Conservation (phyloP, 108 stramenopile genomes). For the Cylindrotheca closterium region DNA sequence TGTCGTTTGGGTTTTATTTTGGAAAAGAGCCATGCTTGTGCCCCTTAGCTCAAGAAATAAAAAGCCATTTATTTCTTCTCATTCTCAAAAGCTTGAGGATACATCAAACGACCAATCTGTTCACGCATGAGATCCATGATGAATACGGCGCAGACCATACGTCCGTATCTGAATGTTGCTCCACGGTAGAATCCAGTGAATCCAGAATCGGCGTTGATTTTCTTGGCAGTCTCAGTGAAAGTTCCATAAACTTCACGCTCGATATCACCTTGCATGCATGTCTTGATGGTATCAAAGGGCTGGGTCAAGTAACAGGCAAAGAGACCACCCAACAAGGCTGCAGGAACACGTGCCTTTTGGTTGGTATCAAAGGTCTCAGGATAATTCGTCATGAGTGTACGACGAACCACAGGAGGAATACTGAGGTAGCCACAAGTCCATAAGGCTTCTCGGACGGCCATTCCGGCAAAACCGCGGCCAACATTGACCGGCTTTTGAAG, state of each 20-base stretch:
- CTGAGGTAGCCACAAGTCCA: slow-evolving; percentile 91
- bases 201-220: slow-evolving; percentile 58
- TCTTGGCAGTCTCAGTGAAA: slow-evolving; percentile 71
- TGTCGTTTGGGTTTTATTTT: too few species aligned
- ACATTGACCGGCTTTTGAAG: slow-evolving; percentile 60
- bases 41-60: too few species aligned
- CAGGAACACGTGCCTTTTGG: slow-evolving; percentile 85
- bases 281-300: slow-evolving; percentile 92
- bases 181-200: slow-evolving; percentile 89
- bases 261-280: slow-evolving; percentile 96
- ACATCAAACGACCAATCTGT: slow-evolving; percentile 50
- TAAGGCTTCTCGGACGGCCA: slow-evolving; percentile 85
- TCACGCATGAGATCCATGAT: slow-evolving; percentile 87
- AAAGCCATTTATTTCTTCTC: too few species aligned
- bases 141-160: slow-evolving; percentile 90
- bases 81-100: slow-evolving; percentile 48
- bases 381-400: slow-evolving; percentile 67
- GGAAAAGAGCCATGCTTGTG: too few species aligned
- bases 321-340: slow-evolving; percentile 83
- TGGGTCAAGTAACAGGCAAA: slow-evolving; percentile 90
- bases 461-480: slow-evolving; percentile 75
- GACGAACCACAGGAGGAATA: slow-evolving; percentile 87
- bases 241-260: slow-evolving; percentile 74
- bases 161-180: slow-evolving; percentile 90
- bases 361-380: slow-evolving; percentile 81